These are phyloP conservation scores for Diaporthe caulivora DNA, from an alignment of 2,329 filamentous ascomycete species.

Conservation along the genomic window DNA sequence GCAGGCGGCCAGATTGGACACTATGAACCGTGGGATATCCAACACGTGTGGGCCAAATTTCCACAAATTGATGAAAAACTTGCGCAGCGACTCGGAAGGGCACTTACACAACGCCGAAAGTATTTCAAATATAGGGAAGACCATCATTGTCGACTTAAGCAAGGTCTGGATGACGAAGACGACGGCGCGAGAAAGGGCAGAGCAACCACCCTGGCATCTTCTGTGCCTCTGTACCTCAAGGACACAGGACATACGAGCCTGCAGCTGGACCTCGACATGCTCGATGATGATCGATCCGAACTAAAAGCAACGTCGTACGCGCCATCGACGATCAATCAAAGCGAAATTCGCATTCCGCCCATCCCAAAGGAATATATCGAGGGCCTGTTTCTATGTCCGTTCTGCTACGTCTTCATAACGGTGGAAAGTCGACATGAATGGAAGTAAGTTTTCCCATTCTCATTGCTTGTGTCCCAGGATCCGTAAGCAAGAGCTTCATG, in stretches of 20 bases:
- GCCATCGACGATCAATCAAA: neutral
- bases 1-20: neutral
- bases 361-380: neutral
- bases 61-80: neutral
- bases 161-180: neutral
- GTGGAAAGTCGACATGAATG: slow-evolving; percentile 4
- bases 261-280: neutral
- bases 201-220: slow-evolving; percentile 19
- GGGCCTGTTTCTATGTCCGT: slow-evolving; percentile 17
- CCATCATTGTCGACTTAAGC: slow-evolving; percentile 5
- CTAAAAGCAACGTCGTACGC: slow-evolving; percentile 7
- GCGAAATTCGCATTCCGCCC: slow-evolving; percentile 8
- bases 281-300: slow-evolving; percentile 7
- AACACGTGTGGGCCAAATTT: slow-evolving; percentile 7
- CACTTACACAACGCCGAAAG: neutral
- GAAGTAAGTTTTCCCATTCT: slow-evolving; percentile 1
- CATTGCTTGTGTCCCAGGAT: neutral
- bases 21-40: neutral
- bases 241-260: neutral
- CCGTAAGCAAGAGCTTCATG: neutral
- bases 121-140: slow-evolving; percentile 27
- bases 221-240: slow-evolving; percentile 20
- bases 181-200: slow-evolving; percentile 2
- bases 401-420: slow-evolving; percentile 6
- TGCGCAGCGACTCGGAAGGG: neutral